A percentile compares a stretch with the other conserved stretches of the same genome.
phyloP scores from a whole-genome alignment of 2,329 filamentous ascomycete species.

The Cercospora zeina region DNA sequence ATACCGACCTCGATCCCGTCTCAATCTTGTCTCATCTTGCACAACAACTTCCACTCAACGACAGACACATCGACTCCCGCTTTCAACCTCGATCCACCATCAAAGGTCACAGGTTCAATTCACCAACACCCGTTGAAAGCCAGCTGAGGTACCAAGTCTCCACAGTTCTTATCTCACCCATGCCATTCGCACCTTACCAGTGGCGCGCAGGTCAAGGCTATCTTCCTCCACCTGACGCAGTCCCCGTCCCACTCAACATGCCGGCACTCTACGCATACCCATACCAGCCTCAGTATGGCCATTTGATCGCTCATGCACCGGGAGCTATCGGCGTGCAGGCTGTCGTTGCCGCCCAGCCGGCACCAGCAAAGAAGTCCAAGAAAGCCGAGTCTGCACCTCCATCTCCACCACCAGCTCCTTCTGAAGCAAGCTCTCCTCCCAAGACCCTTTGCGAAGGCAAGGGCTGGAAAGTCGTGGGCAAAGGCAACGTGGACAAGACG shows the following conservation, averaged over 20 bases:
- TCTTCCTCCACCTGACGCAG: slow-evolving; percentile 26
- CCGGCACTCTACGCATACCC: slow-evolving; percentile 5
- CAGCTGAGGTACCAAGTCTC: not conserved
- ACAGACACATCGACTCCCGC: slow-evolving; percentile 7
- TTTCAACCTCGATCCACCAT: not conserved
- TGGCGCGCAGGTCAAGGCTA: slow-evolving; percentile 33
- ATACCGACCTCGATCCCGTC: not conserved
- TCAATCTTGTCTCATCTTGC: not conserved
- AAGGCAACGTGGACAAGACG: slow-evolving; percentile 6
- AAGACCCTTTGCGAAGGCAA: slow-evolving; percentile 12
- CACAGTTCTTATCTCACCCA: slow-evolving; percentile 10
- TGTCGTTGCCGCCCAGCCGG: slow-evolving; percentile 15
- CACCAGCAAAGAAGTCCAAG: slow-evolving; percentile 11
- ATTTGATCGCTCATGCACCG: slow-evolving; percentile 15
- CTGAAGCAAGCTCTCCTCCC: slow-evolving; percentile 14
- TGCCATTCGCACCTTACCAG: slow-evolving; percentile 33
- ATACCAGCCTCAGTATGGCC: slow-evolving; percentile 29
- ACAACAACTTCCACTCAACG: slow-evolving; percentile 8
- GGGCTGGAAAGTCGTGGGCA: slow-evolving; percentile 12
- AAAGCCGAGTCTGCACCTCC: slow-evolving; percentile 3
- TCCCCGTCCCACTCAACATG: slow-evolving; percentile 19
- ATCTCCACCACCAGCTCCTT: slow-evolving; percentile 4
- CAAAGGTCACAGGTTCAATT: slow-evolving; percentile 2
- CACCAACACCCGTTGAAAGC: not conserved
- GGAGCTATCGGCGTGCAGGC: not conserved